Base-by-base conservation (phyloP, 2,329 filamentous ascomycete species). In the Pseudocercospora ulei region DNA sequence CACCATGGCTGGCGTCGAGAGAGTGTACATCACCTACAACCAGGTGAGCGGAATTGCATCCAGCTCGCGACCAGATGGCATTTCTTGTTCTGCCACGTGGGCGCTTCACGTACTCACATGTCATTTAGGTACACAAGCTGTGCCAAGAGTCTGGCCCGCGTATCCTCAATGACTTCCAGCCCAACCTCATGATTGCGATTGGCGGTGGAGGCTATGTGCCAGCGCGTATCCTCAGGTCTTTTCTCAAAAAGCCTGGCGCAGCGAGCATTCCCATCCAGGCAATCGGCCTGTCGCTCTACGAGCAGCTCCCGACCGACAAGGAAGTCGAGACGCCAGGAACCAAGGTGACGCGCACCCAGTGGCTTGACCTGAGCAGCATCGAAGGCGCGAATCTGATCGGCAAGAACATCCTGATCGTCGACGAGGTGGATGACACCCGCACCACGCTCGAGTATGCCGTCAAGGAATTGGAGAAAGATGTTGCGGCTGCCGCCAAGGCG, bases 261-360 rank as follows among this genome's bases (percentile, higher is more conserved):
- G 78, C 86, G 65, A 98, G 98, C 70, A 98, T 98, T 58, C 88
- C 90, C 52, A 98, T 98, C 65, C 90, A 98, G 73, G 90, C 90
- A 50, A 98, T 98, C 63, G 90, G 90, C 33, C 80, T 98, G 49
- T 96, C 88, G 13, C 79, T 98, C 39, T 98, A 98, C 71, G 90
- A 98, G 68, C 73, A 78, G 48, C 80, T 96, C 35, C 69, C 69
- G 44, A 70, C 72, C 17, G 57, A 61, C 43, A 46, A 50, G 2
- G 49, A 59, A 40, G 71, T 84, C 56, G 90, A 98, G 67, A 67
- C 72, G 48, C 80, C 82, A 27, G 88, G 88, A 51, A 95, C 84
- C 51, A 90, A 92, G 68, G 90, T 98, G 54, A 96, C 85, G 26
- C 82, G 90, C 54, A 96, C 90, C 24, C 90, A 98, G 74, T 98